Percentiles rank a stretch among this genome's conserved stretches.
These are phyloP conservation scores for Physaria fendleri DNA, from an alignment of 345 rosid genomes.

Conservation along the genomic window DNA sequence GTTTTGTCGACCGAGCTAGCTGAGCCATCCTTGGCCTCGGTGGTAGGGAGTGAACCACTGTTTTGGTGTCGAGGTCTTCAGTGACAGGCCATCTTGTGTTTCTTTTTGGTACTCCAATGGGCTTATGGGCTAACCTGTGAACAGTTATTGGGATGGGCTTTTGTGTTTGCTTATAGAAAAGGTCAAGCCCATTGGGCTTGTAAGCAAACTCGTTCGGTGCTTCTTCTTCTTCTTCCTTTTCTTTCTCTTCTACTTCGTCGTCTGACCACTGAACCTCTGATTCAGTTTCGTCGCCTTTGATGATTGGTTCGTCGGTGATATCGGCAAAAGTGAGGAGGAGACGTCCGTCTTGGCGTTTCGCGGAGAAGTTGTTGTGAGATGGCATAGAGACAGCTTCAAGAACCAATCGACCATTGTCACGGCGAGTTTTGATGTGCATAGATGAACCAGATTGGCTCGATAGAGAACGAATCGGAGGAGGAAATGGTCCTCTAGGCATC, in stretches of 20 bases:
- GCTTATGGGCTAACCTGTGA: slow-evolving; percentile 59
- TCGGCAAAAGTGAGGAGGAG: slow-evolving; percentile 67
- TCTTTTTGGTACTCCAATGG: slow-evolving; percentile 38
- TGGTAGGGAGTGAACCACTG: slow-evolving; percentile 56
- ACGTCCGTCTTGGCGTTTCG: slow-evolving; percentile 80
- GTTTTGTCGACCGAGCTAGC: slow-evolving; percentile 28
- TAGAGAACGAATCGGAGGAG: slow-evolving; percentile 75
- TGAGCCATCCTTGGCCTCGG: slow-evolving; percentile 42
- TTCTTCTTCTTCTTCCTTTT: slow-evolving; percentile 13
- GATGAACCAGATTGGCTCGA: slow-evolving; percentile 46
- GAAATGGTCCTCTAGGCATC: slow-evolving; percentile 41
- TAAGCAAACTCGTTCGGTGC: slow-evolving; percentile 24
- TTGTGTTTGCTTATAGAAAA: slow-evolving; percentile 41
- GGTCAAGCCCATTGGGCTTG: slow-evolving; percentile 36
- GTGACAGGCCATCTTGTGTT: slow-evolving; percentile 44
- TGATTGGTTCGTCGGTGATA: slow-evolving; percentile 6
- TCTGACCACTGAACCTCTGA: slow-evolving; percentile 16
- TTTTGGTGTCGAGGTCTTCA: slow-evolving; percentile 18
- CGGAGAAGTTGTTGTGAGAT: slow-evolving; percentile 59
- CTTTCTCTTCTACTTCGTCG: slow-evolving; percentile 27
- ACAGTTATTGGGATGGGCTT: slow-evolving; percentile 38
- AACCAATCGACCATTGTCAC: slow-evolving; percentile 82
- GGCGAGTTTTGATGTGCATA: slow-evolving; percentile 58
- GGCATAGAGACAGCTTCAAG: slow-evolving; percentile 82
- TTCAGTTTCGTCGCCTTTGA: slow-evolving; percentile 10